phyloP scores from a whole-genome alignment of 2,329 filamentous ascomycete genomes.

The Dactylellina drechsleri region DNA sequence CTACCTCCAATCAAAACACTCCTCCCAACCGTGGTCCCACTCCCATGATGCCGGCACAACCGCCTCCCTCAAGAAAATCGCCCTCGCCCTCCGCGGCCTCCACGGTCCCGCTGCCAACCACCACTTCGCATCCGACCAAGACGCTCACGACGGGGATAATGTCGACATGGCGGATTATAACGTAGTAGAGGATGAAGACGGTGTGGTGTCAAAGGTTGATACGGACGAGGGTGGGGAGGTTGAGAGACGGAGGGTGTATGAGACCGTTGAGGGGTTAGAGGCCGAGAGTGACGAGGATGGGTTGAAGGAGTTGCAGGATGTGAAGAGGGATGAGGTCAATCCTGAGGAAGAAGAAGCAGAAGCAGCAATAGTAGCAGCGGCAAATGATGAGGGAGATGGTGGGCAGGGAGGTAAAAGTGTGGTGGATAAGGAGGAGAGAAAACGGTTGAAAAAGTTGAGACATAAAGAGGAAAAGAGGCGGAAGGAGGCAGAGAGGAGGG shows the following conservation, averaged over 20 bases:
- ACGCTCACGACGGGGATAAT: conserved; percentile 6
- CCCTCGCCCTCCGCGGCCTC: conserved; percentile 47
- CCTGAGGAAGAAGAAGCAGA: conserved; percentile 17
- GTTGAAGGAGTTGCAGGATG: conserved; percentile 37
- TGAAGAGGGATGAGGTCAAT: conserved; percentile 11
- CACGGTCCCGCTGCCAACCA: conserved; percentile 38
- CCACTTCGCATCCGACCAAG: conserved; percentile 18
- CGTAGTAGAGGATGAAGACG: not conserved
- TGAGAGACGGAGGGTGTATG: conserved; percentile 50
- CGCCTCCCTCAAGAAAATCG: conserved; percentile 49
- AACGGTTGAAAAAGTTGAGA: conserved; percentile 41
- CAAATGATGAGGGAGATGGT: conserved; percentile 8
- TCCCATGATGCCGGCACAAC: conserved; percentile 49
- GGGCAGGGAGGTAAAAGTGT: conserved; percentile 8
- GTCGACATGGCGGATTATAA: too few species aligned
- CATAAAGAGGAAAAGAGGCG: conserved; percentile 41
- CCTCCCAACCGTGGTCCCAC: conserved; percentile 52
- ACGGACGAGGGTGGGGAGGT: conserved; percentile 45
- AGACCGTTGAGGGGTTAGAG: conserved; percentile 47
- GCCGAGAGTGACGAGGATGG: conserved; percentile 33
- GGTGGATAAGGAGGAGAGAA: conserved; percentile 45
- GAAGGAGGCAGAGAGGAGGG: conserved; percentile 38
- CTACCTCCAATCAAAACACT: conserved; percentile 44
- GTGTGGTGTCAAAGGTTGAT: conserved; percentile 25
- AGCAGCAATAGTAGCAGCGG: not conserved